phyloP scores from a whole-genome alignment of 1,284 basidiomycete genomes.

The Afroboletus lepidellus region DNA sequence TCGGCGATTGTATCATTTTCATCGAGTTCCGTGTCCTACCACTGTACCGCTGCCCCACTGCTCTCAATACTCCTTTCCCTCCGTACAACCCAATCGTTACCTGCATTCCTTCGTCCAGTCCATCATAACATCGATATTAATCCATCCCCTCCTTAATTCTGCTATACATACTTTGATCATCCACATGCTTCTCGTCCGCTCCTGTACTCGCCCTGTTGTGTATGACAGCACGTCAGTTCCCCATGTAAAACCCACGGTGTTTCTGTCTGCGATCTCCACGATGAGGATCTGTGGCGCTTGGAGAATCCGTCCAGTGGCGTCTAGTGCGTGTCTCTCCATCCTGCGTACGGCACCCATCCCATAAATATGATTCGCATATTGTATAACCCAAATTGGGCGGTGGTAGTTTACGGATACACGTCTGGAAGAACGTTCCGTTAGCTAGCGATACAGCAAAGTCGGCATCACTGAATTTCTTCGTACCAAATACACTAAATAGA shows the following conservation, averaged over 20 bases:
- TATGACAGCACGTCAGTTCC: neutral
- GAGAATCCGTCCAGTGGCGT: neutral
- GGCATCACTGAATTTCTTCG: constrained; percentile 25
- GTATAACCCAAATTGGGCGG: constrained; percentile 14
- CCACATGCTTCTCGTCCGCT: neutral
- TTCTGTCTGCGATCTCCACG: neutral
- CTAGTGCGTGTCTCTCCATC: neutral
- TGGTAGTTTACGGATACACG: constrained; percentile 33
- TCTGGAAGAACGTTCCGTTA: constrained; percentile 23
- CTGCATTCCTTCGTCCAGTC: constrained; percentile 3
- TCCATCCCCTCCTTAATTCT: constrained; percentile 4
- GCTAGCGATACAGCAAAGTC: constrained; percentile 31
- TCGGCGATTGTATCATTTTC: constrained; percentile 9
- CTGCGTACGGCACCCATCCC: neutral
- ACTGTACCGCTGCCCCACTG: constrained; percentile 13
- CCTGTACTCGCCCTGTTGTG: constrained; percentile 3
- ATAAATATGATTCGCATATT: constrained; percentile 31
- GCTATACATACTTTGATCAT: constrained; percentile 6
- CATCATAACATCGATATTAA: constrained; percentile 11
- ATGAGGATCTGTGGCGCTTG: constrained; percentile 5
- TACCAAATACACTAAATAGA: constrained; percentile 50
- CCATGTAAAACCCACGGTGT: neutral
- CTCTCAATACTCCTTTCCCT: neutral
- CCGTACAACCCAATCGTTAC: constrained; percentile 6
- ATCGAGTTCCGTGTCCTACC: constrained; percentile 12